Percentiles rank a stretch among this genome's conserved stretches.
These are phyloP conservation scores for Fusarium pseudograminearum DNA, from an alignment of 2,329 filamentous ascomycete genomes.

Conservation along the genomic window DNA sequence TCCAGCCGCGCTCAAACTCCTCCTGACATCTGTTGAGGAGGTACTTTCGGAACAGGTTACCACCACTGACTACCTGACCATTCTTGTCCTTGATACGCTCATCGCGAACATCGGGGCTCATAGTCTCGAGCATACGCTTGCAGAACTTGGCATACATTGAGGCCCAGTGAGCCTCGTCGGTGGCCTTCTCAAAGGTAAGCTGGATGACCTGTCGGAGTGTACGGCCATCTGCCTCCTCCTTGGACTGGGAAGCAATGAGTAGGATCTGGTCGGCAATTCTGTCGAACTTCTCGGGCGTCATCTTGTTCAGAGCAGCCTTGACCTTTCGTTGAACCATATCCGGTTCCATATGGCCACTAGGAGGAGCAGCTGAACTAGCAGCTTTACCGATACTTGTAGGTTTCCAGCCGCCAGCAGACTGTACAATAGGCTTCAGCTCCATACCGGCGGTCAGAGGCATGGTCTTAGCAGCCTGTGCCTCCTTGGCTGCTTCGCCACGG, in stretches of 20 bases:
- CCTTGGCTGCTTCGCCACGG: slow-evolving; percentile 64
- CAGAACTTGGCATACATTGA: slow-evolving; percentile 99
- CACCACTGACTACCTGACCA: slow-evolving; percentile 88
- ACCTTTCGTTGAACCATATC: slow-evolving; percentile 98
- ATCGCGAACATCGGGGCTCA: slow-evolving; percentile 94
- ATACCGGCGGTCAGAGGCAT: slow-evolving; percentile 91
- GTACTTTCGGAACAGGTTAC: slow-evolving; percentile 97
- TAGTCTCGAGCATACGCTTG: slow-evolving; percentile 94
- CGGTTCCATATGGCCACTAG: slow-evolving; percentile 76
- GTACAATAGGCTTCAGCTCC: slow-evolving; percentile 83
- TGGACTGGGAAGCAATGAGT: slow-evolving; percentile 91
- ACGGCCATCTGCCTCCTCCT: slow-evolving; percentile 92
- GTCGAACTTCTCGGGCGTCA: slow-evolving; percentile 99
- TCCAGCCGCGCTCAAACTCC: slow-evolving; percentile 98
- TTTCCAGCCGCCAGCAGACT: slow-evolving; percentile 88
- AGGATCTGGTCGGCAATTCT: slow-evolving; percentile 95
- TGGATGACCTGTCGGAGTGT: slow-evolving; percentile 98
- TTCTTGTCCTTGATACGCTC: slow-evolving; percentile 93
- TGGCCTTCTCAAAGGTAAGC: slow-evolving; percentile 98
- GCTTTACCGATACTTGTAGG: slow-evolving; percentile 74
- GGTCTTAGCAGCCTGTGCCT: slow-evolving; percentile 80
- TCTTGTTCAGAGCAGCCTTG: slow-evolving; percentile 98
- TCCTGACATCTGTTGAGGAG: slow-evolving; percentile 98
- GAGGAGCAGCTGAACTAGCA: slow-evolving; percentile 56
- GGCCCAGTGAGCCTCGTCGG: slow-evolving; percentile 98